These are phyloP conservation scores for Ogataea nakhonphanomensis DNA, from an alignment of 805 yeast genomes.

Conservation along the genomic window DNA sequence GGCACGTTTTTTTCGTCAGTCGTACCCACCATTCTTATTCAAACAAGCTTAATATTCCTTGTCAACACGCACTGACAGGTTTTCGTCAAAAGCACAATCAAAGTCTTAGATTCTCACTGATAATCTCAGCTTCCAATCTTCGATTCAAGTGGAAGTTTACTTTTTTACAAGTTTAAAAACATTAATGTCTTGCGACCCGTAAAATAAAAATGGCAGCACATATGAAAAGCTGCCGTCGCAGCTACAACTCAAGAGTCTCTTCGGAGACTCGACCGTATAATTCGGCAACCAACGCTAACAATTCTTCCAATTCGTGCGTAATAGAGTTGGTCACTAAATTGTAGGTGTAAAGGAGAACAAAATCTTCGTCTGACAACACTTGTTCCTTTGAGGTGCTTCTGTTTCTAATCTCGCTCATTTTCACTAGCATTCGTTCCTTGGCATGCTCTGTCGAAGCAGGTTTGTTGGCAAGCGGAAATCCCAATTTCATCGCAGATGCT, in stretches of 20 bases:
- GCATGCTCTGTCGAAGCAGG: slow-evolving; percentile 78
- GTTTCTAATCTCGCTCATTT: slow-evolving; percentile 56
- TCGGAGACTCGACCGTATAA: slow-evolving; percentile 66
- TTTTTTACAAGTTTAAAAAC: slow-evolving; percentile 6
- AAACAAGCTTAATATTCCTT: background rate
- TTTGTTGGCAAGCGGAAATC: slow-evolving; percentile 72
- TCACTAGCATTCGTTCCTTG: slow-evolving; percentile 62
- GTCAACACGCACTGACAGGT: background rate
- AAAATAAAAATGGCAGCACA: slow-evolving; percentile 3
- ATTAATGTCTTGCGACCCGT: slow-evolving; percentile 8
- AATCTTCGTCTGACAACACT: slow-evolving; percentile 60
- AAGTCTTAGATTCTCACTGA: background rate
- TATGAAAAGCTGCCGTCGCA: background rate
- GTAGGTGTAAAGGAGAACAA: slow-evolving; percentile 72
- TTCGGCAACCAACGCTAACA: slow-evolving; percentile 52
- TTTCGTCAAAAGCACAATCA: background rate
- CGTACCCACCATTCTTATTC: background rate
- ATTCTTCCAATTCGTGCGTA: slow-evolving; percentile 57
- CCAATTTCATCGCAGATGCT: slow-evolving; percentile 70
- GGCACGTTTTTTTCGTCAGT: slow-evolving; percentile 7
- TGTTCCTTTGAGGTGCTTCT: slow-evolving; percentile 29
- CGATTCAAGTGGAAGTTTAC: background rate
- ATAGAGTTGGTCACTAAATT: slow-evolving; percentile 67
- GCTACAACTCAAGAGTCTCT: slow-evolving; percentile 51
- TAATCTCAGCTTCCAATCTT: background rate